Evolutionary conservation across 2,329 filamentous ascomycete species (phyloP), one percentile per base, ranked within the genome.

Genomic region (Exophiala spinifera): DNA sequence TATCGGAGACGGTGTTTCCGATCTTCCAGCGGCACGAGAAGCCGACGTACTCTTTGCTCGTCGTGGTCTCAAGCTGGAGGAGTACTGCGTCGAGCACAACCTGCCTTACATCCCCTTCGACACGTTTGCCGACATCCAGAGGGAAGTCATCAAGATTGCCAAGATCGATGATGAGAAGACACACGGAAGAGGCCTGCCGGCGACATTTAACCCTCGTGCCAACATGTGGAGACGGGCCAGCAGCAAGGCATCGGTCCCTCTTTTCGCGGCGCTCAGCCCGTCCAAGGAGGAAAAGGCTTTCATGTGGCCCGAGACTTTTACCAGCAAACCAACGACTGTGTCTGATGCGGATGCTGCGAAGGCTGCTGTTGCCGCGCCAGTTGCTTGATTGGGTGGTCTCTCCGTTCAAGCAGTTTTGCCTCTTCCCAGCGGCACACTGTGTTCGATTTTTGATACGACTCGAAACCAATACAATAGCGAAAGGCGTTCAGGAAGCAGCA

Each of bases 41-140:
- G 83, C 84, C 1, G 85, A 87, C 64, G 81, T 87, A 0, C 77
- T 88, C 10, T 87, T 87, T 64, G 84, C 85, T 0, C 78, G 84
- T 10, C 76, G 79, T n/a, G 84, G 84, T 0, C 72, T 87, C 36
- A 73, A 80, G 1, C 73, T 87, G 14, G 85, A 87, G 68, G 80
- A 86, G 64, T 84, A 87, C 69, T 87, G 85, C 69, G 62, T 78
- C 53, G 81, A 85, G 67, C 76, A 86, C 69, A 71, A 73, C 34
- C 83, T 87, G 57, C 54, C 76, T 1, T 84, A 85, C 66, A 79
- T 79, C 28, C 73, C 82, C 0, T 87, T 84, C 65, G 82, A 87
- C 66, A 85, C 80, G 0, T 87, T 87, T 63, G 78, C 80, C 43
- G 84, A 85, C 67, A 81, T 88, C 64, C 80, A 86, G 70, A 71